Evolutionary conservation across 257 asterid genomes (phyloP).

Genomic region (Capsicum baccatum): DNA sequence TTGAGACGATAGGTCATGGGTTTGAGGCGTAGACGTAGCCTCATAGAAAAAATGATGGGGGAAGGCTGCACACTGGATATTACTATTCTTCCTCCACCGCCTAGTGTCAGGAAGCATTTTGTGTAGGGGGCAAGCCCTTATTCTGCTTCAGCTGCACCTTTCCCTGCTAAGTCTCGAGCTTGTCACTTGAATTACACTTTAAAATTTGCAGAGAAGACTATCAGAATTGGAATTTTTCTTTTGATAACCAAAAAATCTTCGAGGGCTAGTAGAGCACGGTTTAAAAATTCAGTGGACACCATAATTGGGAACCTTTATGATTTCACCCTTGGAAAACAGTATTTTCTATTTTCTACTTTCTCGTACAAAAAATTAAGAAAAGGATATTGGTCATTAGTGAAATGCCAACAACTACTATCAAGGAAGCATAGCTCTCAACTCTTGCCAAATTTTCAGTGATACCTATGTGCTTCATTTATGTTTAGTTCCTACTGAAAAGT

Average conservation of each 20-base stretch:
- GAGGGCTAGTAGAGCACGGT: neutral
- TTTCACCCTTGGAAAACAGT: neutral
- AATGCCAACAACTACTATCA: neutral
- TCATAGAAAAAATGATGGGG: neutral
- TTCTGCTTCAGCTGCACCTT: slow-evolving; percentile 17
- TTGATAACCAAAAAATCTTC: neutral
- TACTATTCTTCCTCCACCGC: neutral
- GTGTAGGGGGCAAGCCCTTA: neutral
- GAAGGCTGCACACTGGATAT: neutral
- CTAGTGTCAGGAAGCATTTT: neutral
- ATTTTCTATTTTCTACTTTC: neutral
- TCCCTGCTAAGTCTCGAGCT: neutral
- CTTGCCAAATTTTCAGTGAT: neutral
- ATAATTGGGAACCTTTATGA: neutral
- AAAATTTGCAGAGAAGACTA: neutral
- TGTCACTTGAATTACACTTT: neutral
- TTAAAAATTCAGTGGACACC: neutral
- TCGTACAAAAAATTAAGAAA: neutral
- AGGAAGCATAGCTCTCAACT: slow-evolving; percentile 15
- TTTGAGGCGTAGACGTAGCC: neutral
- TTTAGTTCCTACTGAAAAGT: neutral
- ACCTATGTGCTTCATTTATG: neutral
- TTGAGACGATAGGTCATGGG: neutral
- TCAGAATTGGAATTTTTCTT: slow-evolving; percentile 2
- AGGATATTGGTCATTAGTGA: neutral